Evolutionary conservation across 345 rosid species (phyloP).

Genomic region (Lepidium africanum): DNA sequence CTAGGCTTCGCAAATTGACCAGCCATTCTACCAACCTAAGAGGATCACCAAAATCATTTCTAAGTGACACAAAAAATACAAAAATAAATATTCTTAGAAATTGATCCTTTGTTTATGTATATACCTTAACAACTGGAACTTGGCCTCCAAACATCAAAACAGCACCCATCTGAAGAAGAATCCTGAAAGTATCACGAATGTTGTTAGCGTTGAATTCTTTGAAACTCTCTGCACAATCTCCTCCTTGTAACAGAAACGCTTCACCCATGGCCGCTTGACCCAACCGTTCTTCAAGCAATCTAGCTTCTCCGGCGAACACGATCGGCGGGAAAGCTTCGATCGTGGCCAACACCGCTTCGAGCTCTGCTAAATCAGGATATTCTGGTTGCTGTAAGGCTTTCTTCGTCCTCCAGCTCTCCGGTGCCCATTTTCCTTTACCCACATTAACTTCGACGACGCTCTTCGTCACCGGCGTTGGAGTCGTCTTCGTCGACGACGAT

Average conservation of each 20-base stretch:
- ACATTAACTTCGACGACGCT: slow-evolving; percentile 16
- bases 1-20: slow-evolving; percentile 77
- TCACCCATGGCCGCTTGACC: slow-evolving; percentile 65
- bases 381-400: slow-evolving; percentile 59
- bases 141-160: slow-evolving; percentile 78
- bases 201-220: slow-evolving; percentile 66
- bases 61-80: not conserved
- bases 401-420: slow-evolving; percentile 50
- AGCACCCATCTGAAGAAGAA: slow-evolving; percentile 67
- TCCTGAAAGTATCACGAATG: slow-evolving; percentile 66
- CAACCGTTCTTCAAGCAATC: slow-evolving; percentile 46
- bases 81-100: too few species aligned
- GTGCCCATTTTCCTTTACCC: slow-evolving; percentile 33
- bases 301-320: slow-evolving; percentile 66
- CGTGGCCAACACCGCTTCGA: slow-evolving; percentile 38
- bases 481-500: not conserved
- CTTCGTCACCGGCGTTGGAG: slow-evolving; percentile 8
- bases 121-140: slow-evolving; percentile 62
- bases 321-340: slow-evolving; percentile 54
- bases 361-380: slow-evolving; percentile 42
- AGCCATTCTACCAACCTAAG: slow-evolving; percentile 72
- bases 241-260: slow-evolving; percentile 65
- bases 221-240: slow-evolving; percentile 76
- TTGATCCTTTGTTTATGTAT: too few species aligned
- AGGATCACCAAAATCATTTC: not conserved